Percentiles rank a stretch among this genome's conserved stretches.
Conservation (phyloP, 1,139 yeast species). For the Hansenula lynferdii region DNA sequence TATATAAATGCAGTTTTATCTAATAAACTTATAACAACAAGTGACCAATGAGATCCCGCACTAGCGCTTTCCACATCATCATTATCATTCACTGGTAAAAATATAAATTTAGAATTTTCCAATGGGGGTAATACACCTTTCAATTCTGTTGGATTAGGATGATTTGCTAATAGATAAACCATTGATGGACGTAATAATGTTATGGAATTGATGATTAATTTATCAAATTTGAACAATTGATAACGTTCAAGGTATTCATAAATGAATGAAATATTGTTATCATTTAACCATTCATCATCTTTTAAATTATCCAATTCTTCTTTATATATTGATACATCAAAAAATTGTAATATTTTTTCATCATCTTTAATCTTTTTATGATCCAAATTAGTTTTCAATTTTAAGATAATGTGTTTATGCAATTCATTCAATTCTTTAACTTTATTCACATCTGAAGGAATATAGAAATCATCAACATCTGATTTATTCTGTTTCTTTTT, state of each 20-base stretch:
- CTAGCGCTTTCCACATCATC: slow-evolving; percentile 40
- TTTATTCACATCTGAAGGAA: slow-evolving; percentile 15
- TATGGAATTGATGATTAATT: slow-evolving; percentile 18
- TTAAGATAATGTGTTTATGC: slow-evolving; percentile 7
- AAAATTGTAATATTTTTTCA: slow-evolving; percentile 24
- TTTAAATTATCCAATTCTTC: slow-evolving; percentile 40
- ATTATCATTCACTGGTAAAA: slow-evolving; percentile 50
- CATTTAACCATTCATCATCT: slow-evolving; percentile 69
- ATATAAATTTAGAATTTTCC: slow-evolving; percentile 36
- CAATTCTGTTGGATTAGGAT: slow-evolving; percentile 26
- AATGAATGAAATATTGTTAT: slow-evolving; percentile 59
- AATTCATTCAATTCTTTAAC: slow-evolving; percentile 11
- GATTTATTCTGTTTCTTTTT: slow-evolving; percentile 7
- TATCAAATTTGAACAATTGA: slow-evolving; percentile 19
- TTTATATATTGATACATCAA: slow-evolving; percentile 39
- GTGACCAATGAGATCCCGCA: slow-evolving; percentile 56
- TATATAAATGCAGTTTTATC: slow-evolving; percentile 36
- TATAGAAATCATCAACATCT: slow-evolving; percentile 11
- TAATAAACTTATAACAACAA: slow-evolving; percentile 37
- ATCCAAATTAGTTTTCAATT: slow-evolving; percentile 7
- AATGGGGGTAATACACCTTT: slow-evolving; percentile 39
- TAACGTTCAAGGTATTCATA: slow-evolving; percentile 51
- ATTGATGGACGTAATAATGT: slow-evolving; percentile 35
- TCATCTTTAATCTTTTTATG: slow-evolving; percentile 8
- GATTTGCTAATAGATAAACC: slow-evolving; percentile 30